phyloP scores from a whole-genome alignment of 2,329 filamentous ascomycete genomes.

The Colletotrichum noveboracense region DNA sequence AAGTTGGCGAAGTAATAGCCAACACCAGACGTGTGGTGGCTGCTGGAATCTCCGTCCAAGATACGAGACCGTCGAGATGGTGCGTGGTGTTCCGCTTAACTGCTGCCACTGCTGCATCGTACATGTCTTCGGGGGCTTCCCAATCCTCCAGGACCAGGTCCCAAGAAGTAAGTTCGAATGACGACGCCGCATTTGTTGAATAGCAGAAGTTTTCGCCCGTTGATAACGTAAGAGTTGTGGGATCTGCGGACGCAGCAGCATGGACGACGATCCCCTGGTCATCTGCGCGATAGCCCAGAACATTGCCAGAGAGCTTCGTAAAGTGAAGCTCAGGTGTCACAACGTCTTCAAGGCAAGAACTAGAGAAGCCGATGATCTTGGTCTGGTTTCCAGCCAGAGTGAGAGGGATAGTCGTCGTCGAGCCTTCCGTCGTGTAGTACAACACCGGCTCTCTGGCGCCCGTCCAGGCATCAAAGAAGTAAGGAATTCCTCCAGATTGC shows the following conservation, averaged over 20 bases:
- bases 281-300: background rate
- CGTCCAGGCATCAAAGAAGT: conserved; percentile 10
- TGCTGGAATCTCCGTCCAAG: background rate
- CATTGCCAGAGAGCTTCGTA: background rate
- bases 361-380: background rate
- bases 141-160: conserved; percentile 1
- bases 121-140: conserved; percentile 8
- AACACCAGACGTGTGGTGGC: background rate
- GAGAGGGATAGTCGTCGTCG: background rate
- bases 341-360: background rate
- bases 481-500: background rate
- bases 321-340: background rate
- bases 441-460: background rate
- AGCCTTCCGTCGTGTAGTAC: background rate
- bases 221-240: background rate
- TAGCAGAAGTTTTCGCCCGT: background rate
- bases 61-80: background rate
- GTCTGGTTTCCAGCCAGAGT: conserved; percentile 8
- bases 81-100: conserved; percentile 10
- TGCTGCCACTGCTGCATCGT: background rate
- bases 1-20: conserved; percentile 11
- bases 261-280: background rate
- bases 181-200: background rate
- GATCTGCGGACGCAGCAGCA: background rate
- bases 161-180: conserved; percentile 1